These are phyloP conservation scores for Penicillium riverlandense DNA, from an alignment of 495 filamentous ascomycete species.

Conservation along the genomic window DNA sequence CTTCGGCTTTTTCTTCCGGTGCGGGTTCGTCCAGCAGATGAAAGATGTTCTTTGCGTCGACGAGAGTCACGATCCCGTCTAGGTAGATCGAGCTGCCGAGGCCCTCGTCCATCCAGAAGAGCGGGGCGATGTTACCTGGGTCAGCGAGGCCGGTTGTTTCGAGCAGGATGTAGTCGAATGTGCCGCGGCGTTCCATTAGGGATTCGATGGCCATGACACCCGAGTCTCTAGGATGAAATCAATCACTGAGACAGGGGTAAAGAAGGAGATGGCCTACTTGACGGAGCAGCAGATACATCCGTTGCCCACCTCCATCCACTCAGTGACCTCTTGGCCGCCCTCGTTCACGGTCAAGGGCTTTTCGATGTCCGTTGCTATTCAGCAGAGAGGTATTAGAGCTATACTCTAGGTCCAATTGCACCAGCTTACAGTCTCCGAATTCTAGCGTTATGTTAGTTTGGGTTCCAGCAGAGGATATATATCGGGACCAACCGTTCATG, in stretches of 20 bases:
- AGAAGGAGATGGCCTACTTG: conserved; percentile 49
- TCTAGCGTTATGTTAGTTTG: conserved; percentile 44
- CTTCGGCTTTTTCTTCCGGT: conserved; percentile 42
- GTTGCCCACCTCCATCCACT: conserved; percentile 94
- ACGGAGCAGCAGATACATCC: conserved; percentile 98
- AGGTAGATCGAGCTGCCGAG: conserved; percentile 90
- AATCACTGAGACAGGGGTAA: background rate
- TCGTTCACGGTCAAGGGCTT: conserved; percentile 85
- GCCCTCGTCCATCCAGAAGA: conserved; percentile 97
- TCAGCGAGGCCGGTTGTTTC: conserved; percentile 96
- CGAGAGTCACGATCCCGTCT: conserved; percentile 91
- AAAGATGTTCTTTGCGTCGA: conserved; percentile 90
- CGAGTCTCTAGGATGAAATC: conserved; percentile 53
- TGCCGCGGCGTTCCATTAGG: conserved; percentile 88
- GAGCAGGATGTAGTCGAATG: conserved; percentile 96
- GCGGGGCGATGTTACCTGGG: conserved; percentile 87
- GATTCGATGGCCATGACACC: conserved; percentile 92
- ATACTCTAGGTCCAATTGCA: background rate
- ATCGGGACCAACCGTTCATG: conserved; percentile 64
- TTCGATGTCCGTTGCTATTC: conserved; percentile 80
- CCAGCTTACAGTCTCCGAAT: conserved; percentile 80
- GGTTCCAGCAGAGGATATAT: background rate
- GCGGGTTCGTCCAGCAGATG: conserved; percentile 69
- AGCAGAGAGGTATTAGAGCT: background rate
- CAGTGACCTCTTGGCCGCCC: conserved; percentile 76